Evolutionary conservation across 352 stramenopile genomes (phyloP), one percentile per base, ranked within the genome.

Genomic region (Vaucheria bursata): DNA sequence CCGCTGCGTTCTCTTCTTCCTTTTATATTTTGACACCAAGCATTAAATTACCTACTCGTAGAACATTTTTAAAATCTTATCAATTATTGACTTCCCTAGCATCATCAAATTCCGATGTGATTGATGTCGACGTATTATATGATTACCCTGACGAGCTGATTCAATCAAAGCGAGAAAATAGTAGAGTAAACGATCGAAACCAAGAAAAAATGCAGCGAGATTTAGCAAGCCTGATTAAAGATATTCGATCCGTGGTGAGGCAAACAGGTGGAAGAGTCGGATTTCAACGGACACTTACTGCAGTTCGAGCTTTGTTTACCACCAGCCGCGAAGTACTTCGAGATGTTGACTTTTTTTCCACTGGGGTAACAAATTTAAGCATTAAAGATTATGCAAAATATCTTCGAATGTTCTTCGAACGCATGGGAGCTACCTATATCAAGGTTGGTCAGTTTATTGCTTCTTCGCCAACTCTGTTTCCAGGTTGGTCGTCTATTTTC

Each of bases 381-480:
- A 68, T 34, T 2, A 7, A 2, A 34, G 53, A 68, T 34, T 7
- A 31, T 2, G 53, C 53, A 7, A 68, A 68, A 34, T 68, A 68
- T 7, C 53, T 68, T 31, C 2, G 53, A 34, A 31, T 68, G 53
- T 40, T 92, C 1, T 92, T 92, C 81, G 87, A 90, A 82, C 79
- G 84, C 39, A 71, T 91, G 7, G 88, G 88, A 45, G 87, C 87
- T 3, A 91, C 88, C 0, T 93, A 93, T 73, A 85, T 93, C n/a
- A 93, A 93, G 77, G 80, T 93, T 7, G 89, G 75, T 32, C 82
- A 86, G 65, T 93, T 93, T 77, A 85, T 93, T 64, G 89, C 89
- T 25, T 89, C 84, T 18, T 88, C 78, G 74, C 89, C 89, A 5
- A 91, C 86, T 25, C 73, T 93, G 8, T 93, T 93, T 70, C 89